phyloP scores from a whole-genome alignment of 2,329 filamentous ascomycete species.

The Coniochaeta sp. region DNA sequence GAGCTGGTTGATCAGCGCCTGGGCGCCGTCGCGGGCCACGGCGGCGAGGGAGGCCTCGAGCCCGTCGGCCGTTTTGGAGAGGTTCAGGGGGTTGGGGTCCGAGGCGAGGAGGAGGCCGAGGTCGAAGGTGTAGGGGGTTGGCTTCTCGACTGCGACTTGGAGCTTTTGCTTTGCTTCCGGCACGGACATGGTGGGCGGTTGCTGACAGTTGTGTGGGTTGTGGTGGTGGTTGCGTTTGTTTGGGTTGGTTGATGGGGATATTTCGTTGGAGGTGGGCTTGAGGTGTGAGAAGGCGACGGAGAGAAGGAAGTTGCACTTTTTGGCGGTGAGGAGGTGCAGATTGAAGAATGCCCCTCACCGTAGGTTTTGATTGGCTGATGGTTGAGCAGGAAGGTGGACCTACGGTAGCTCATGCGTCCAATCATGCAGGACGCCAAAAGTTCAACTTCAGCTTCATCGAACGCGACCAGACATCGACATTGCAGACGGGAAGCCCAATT shows the following conservation, averaged over 20 bases:
- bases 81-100: slow-evolving; percentile 75
- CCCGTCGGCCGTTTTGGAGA: slow-evolving; percentile 42
- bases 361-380: slow-evolving; percentile 6
- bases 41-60: slow-evolving; percentile 64
- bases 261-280: neutral
- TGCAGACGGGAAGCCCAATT: neutral
- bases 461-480: neutral
- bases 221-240: neutral
- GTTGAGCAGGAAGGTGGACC: neutral
- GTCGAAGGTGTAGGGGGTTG: slow-evolving; percentile 88
- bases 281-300: neutral
- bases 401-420: neutral
- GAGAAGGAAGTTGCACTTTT: slow-evolving; percentile 12
- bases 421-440: slow-evolving; percentile 1
- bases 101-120: slow-evolving; percentile 81
- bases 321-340: slow-evolving; percentile 16
- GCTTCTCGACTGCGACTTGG: slow-evolving; percentile 65
- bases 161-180: slow-evolving; percentile 37
- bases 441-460: slow-evolving; percentile 1
- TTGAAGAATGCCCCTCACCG: neutral
- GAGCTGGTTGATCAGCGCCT: slow-evolving; percentile 89
- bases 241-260: neutral
- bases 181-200: slow-evolving; percentile 13
- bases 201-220: slow-evolving; percentile 5
- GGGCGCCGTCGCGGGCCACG: slow-evolving; percentile 81